A percentile compares a stretch with the other conserved stretches of the same genome.
Conservation (phyloP, 257 asterid species). For the Dorcoceras hygrometricum region DNA sequence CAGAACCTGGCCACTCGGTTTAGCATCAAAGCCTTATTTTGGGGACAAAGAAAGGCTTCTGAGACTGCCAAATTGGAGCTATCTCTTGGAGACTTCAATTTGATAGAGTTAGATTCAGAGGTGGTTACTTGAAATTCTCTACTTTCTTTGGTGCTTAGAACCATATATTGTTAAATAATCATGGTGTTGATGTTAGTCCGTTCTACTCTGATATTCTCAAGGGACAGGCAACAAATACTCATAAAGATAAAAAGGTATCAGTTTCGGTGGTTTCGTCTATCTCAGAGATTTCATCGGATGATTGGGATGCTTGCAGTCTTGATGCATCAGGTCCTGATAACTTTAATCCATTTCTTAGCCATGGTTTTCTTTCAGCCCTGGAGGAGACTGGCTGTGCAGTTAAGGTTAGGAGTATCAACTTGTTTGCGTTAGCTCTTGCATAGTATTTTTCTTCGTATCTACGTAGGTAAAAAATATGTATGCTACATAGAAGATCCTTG, state of each 20-base stretch:
- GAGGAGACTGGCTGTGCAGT: conserved; percentile 85
- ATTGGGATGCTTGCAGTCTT: conserved; percentile 89
- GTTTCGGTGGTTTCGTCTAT: conserved; percentile 84
- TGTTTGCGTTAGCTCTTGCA: conserved; percentile 22
- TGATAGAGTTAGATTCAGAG: conserved; percentile 50
- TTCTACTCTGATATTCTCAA: conserved; percentile 28
- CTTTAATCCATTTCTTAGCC: conserved; percentile 78
- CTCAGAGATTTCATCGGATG: conserved; percentile 57
- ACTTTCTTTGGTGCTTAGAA: not conserved
- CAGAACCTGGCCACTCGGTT: conserved; percentile 30
- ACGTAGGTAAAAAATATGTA: not conserved
- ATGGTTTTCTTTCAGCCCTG: conserved; percentile 87
- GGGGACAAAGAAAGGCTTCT: conserved; percentile 71
- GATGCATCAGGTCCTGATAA: conserved; percentile 61
- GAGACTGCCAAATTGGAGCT: conserved; percentile 54
- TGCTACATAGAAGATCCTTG: not conserved
- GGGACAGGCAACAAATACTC: conserved; percentile 44
- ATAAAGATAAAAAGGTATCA: conserved; percentile 44
- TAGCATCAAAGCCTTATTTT: conserved; percentile 59
- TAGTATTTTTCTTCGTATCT: not conserved
- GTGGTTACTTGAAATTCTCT: conserved; percentile 37
- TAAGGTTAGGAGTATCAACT: conserved; percentile 52
- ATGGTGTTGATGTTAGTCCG: conserved; percentile 1
- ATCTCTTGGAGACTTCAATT: conserved; percentile 60
- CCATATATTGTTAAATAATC: conserved; percentile 5